Base-by-base conservation (phyloP, 345 rosid genomes). In the Noccaea caerulescens region DNA sequence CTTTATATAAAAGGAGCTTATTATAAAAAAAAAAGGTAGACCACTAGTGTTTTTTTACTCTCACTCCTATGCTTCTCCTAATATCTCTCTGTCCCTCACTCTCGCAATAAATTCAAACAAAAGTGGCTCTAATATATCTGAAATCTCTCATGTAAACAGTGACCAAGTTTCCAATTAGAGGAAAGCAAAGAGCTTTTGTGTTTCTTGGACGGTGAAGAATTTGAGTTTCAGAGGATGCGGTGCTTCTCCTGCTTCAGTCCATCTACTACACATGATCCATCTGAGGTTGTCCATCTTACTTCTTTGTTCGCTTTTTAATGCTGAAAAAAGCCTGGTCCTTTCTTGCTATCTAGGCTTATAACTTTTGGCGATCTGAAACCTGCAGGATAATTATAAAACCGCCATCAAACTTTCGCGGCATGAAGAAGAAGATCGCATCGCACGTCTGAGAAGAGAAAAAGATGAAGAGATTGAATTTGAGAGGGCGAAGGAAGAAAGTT, bases 301-400 rank as follows among this genome's bases (percentile, higher is more conserved):
- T 55, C 18, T 18, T 44, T 18, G 1, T 32, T 46, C 39, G 5
- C 42, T 54, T 41, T 39, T 68, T 38, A 1, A 32, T 27, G 18
- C 12, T 56, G 25, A 45, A 4, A 45, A 3, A 57, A 57, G 2
- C 44, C 10, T 55, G 6, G 25, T 37, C 39, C 51, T 4, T 45
- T 27, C 3, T 39, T 25, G 41, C 47, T 12, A 12, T 6, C 20
- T 36, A 11, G 3, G 8, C 4, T 46, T 49, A 6, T 34, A 51
- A 16, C 43, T 33, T 70, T 60, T 41, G 53, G 67, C 16, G 9
- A 68, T 18, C 61, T 51, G 75, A 62, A 60, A 42, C 75, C 9
- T 38, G 37, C 27, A 71, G 76, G 69, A 71, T 32, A 27, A 3
- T 16, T 5, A 30, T 18, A 32, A 43, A 5, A 71, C 53, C 10